Conservation (phyloP, 345 rosid genomes). For the Luvunga scandens region DNA sequence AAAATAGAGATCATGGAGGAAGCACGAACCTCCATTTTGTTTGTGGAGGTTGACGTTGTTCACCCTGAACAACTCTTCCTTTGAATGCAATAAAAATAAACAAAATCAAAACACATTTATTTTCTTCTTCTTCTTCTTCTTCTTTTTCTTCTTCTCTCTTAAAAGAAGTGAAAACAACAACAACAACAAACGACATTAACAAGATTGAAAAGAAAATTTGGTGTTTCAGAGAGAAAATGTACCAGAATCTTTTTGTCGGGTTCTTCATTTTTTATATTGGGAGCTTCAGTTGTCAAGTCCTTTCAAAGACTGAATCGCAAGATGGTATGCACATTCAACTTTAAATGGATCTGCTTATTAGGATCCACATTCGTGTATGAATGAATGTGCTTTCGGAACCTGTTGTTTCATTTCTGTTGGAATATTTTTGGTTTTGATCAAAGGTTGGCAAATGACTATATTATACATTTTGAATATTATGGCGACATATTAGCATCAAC, state of each 20-base stretch:
- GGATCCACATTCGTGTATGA: neutral
- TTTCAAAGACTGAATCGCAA: conserved; percentile 52
- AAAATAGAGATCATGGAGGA: neutral
- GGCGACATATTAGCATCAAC: neutral
- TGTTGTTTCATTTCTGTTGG: neutral
- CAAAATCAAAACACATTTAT: conserved; percentile 14
- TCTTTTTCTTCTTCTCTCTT: neutral
- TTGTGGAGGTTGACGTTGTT: conserved; percentile 2
- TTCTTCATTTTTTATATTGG: conserved; percentile 36
- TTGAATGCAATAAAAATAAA: neutral
- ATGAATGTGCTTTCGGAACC: neutral
- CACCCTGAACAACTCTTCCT: conserved; percentile 14
- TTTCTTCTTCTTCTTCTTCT: neutral
- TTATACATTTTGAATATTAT: too few relatives aligned
- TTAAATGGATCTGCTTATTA: neutral
- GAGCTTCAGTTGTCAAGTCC: conserved; percentile 28
- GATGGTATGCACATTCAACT: conserved; percentile 40
- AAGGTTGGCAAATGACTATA: neutral
- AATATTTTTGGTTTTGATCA: neutral
- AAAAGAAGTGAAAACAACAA: neutral
- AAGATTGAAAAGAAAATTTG: neutral
- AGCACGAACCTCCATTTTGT: neutral
- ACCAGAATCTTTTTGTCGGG: conserved; percentile 7
- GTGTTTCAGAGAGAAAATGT: conserved; percentile 14
- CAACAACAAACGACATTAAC: too few relatives aligned